Evolutionary conservation across 2,329 filamentous ascomycete genomes (phyloP), one percentile per base, ranked within the genome.

Genomic region (Botrytis elliptica): DNA sequence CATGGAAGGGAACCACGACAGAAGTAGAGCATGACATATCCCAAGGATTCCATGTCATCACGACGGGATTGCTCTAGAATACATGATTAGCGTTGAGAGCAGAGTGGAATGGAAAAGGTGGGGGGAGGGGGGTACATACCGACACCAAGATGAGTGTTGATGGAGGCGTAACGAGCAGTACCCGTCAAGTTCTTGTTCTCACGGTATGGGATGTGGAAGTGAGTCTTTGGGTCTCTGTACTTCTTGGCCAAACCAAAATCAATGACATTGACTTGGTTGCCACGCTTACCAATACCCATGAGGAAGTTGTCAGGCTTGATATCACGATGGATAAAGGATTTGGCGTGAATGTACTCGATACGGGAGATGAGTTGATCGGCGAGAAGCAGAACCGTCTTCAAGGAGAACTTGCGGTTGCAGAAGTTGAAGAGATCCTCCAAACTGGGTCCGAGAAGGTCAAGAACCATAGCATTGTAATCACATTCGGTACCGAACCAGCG

Each of bases 151-250:
- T 99, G 96, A 75, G 96, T 99, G 88, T 99, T 99, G 87, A 99
- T 99, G 76, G 93, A 97, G 76, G 96, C 96, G 85, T 99, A 99
- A 83, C 96, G 95, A 80, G 96, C 96, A 81, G 96, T 99, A 84
- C 96, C 96, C 72, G 96, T 99, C 85, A 99, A 87, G 89, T 98
- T 98, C 93, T 99, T 98, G 92, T 98, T 98, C 93, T 98, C 96
- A 86, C 96, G 92, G 89, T 99, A 98, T 65, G 96, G 96, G 76
- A 98, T 99, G 85, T 99, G 96, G 88, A 98, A 98, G 86, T 98
- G 95, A 75, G 96, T 98, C 92, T 99, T 99, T 75, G 96, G 96
- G 88, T 98, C 96, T 79, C 96, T 93, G 88, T 98, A 99, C 88
- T 98, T 98, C 92, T 98, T 99, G 82, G 96, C 96, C 78, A 99